Base-by-base conservation (phyloP, 345 rosid genomes). In the Microcos paniculata region DNA sequence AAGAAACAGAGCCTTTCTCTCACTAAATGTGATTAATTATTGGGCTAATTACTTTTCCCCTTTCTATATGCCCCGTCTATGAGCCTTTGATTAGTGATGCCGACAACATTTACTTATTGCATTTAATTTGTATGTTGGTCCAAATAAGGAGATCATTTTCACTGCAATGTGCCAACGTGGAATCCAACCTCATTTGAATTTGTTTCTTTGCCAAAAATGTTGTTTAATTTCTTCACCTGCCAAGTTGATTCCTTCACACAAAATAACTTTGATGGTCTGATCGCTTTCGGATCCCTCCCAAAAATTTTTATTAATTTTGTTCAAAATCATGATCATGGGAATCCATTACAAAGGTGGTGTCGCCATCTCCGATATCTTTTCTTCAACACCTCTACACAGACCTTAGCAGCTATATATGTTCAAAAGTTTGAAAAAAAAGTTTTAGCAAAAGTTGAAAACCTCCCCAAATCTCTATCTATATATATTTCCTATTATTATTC, bases 21-120 rank as follows among this genome's bases (percentile, higher is more conserved):
- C 18, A 49, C 53, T 21, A 24, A 23, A 23, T 55, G 28, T 53
- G 61, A 30, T 55, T 21, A 31, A 59, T 30, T 28, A 18, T 18
- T 19, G 0, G 56, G 6, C 56, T 19, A 51, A 18, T 26, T n/a
- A n/a, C 40, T 4, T 18, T 21, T 9, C 23, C 59, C 23, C 16
- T 57, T 24, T 57, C 24, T 4, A 11, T 12, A 57, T 11, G 2
- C 6, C 62, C 12, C 24, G 8, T 12, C 11, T 57, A 26, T 24
- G 62, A 26, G 19, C 10, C 42, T 19, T 38, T 24, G 51, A 8
- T 63, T 61, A 53, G 73, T 66, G 73, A 78, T 81, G 79, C 87
- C 81, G 82, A 79, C 87, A 79, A 62, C 12, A 21, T 58, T 59
- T 63, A 69, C 76, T 75, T 40, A 78, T 72, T 62, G 58, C 83